Conservation (phyloP, 2,329 filamentous ascomycete genomes). For the Fusarium mundagurra region DNA sequence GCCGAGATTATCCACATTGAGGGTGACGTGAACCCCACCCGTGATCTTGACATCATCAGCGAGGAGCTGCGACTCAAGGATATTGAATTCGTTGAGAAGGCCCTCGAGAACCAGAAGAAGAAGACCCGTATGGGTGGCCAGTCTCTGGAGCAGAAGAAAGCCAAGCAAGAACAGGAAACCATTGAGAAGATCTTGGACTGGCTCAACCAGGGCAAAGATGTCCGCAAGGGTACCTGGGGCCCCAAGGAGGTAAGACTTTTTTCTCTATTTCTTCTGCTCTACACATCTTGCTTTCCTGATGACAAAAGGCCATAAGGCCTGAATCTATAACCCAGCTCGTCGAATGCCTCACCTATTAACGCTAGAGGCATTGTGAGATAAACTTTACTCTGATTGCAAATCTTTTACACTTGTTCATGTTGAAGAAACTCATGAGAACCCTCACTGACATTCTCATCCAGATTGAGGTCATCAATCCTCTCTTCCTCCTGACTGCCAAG, state of each 20-base stretch:
- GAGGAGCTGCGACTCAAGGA: slow-evolving; percentile 98
- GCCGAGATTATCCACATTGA: slow-evolving; percentile 99
- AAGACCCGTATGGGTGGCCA: slow-evolving; percentile 95
- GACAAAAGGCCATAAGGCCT: slow-evolving; percentile 95
- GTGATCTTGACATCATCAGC: slow-evolving; percentile 95
- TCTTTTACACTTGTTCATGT: slow-evolving; percentile 6
- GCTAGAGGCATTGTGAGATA: slow-evolving; percentile 88
- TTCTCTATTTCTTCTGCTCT: slow-evolving; percentile 18
- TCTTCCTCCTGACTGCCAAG: slow-evolving; percentile 95
- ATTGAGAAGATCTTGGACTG: slow-evolving; percentile 89
- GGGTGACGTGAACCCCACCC: slow-evolving; percentile 94
- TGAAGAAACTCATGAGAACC: slow-evolving; percentile 2
- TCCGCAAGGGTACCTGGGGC: slow-evolving; percentile 88
- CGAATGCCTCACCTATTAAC: slow-evolving; percentile 84
- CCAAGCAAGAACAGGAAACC: slow-evolving; percentile 91
- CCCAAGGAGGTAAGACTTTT: slow-evolving; percentile 87
- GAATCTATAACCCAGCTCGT: slow-evolving; percentile 99
- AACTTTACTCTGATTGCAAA: slow-evolving; percentile 73
- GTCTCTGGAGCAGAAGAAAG: slow-evolving; percentile 96
- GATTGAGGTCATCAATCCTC: slow-evolving; percentile 97
- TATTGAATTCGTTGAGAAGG: slow-evolving; percentile 98
- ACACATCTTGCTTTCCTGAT: slow-evolving; percentile 72
- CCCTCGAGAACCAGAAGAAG: slow-evolving; percentile 90
- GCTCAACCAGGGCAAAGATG: slow-evolving; percentile 89
- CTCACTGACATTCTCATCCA: slow-evolving; percentile 53